These are phyloP conservation scores for Malassezia arunalokei DNA, from an alignment of 1,284 basidiomycete species.

Conservation along the genomic window DNA sequence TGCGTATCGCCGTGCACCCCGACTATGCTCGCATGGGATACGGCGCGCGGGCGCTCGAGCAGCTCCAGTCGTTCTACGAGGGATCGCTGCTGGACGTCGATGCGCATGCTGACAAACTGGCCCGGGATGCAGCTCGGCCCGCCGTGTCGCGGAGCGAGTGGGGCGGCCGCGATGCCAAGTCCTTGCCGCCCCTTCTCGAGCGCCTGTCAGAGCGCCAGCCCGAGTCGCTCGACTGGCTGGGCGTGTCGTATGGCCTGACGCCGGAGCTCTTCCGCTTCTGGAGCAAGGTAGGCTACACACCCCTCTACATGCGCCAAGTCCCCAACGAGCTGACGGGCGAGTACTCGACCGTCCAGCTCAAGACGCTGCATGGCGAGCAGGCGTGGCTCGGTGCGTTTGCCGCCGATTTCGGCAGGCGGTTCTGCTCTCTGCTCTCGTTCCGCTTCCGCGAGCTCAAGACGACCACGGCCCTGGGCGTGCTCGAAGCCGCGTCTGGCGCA, in stretches of 20 bases:
- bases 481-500: constrained; percentile 60
- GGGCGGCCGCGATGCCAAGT: constrained; percentile 59
- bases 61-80: constrained; percentile 71
- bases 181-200: constrained; percentile 87
- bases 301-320: constrained; percentile 85
- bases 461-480: constrained; percentile 69
- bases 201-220: constrained; percentile 80
- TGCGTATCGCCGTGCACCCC: constrained; percentile 91
- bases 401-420: constrained; percentile 83
- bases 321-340: constrained; percentile 91
- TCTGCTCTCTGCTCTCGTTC: constrained; percentile 78
- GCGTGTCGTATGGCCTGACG: constrained; percentile 90
- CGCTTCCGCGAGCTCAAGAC: constrained; percentile 87
- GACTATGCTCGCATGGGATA: constrained; percentile 92
- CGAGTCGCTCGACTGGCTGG: constrained; percentile 82
- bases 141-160: constrained; percentile 37
- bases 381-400: constrained; percentile 84
- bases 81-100: constrained; percentile 77
- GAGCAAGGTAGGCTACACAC: constrained; percentile 83
- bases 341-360: constrained; percentile 87
- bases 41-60: constrained; percentile 77
- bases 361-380: constrained; percentile 41
- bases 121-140: constrained; percentile 1
- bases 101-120: constrained; percentile 17
- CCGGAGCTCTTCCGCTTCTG: constrained; percentile 83